A percentile compares a stretch with the other conserved stretches of the same genome.
These are phyloP conservation scores for Chenopodium quinoa DNA, from an alignment of 148 eudicot species.

Conservation along the genomic window DNA sequence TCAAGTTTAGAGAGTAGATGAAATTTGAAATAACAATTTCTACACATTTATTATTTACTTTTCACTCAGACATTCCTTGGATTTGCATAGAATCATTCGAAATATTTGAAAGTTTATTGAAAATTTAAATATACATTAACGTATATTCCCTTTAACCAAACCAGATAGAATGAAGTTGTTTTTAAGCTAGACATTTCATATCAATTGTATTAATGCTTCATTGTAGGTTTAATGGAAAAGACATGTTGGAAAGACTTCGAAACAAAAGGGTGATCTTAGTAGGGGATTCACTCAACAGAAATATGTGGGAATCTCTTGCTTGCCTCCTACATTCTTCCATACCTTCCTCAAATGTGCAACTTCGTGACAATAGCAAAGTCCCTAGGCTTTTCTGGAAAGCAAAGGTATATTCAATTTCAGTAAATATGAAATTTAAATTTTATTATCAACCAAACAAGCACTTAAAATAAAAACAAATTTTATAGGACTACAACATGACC, in stretches of 20 bases:
- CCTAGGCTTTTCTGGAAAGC: conserved; percentile 25
- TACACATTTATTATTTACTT: too few relatives aligned
- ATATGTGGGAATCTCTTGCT: conserved; percentile 46
- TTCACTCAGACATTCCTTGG: too few relatives aligned
- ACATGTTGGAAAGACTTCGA: conserved; percentile 35
- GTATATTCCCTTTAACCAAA: too few relatives aligned
- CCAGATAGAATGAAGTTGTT: too few relatives aligned
- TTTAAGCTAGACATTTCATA: too few relatives aligned
- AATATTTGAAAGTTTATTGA: too few relatives aligned
- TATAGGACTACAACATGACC: conserved; percentile 41
- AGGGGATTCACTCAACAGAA: conserved; percentile 41
- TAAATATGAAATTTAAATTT: background rate
- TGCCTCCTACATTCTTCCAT: conserved; percentile 35
- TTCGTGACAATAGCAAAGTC: conserved; percentile 8
- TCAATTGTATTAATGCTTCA: too few relatives aligned
- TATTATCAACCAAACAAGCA: too few relatives aligned
- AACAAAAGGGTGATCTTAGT: conserved; percentile 39
- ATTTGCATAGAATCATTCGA: too few relatives aligned
- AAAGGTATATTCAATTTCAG: conserved; percentile 17
- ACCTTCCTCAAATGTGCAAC: conserved; percentile 28
- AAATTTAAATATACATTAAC: too few relatives aligned
- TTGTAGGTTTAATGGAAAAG: conserved; percentile 37
- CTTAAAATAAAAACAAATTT: background rate
- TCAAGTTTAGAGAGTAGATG: too few relatives aligned
- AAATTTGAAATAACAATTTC: too few relatives aligned